phyloP scores from a whole-genome alignment of 108 stramenopile genomes.

The Chaetoceros tenuissimus region DNA sequence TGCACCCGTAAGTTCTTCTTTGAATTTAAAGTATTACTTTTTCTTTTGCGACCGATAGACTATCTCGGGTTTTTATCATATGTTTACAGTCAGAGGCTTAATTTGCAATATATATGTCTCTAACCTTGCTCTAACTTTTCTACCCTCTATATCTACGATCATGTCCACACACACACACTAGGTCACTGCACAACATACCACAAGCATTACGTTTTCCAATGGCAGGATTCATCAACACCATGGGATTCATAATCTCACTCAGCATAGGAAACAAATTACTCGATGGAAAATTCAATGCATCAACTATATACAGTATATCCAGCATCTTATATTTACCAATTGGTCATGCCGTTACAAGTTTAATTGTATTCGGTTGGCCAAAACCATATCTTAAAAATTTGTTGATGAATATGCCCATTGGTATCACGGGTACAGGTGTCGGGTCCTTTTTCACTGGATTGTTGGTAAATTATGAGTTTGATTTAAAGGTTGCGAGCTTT shows the following conservation, averaged over 20 bases:
- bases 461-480: conserved; percentile 56
- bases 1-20: neutral
- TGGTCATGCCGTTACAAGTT: conserved; percentile 46
- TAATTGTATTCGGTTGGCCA: conserved; percentile 85
- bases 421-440: conserved; percentile 68
- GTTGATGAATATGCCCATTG: conserved; percentile 71
- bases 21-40: neutral
- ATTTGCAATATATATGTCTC: too few species aligned
- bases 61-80: too few species aligned
- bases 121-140: too few species aligned
- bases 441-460: conserved; percentile 67
- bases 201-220: neutral
- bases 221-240: neutral
- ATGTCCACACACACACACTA: too few species aligned
- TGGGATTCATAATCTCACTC: neutral
- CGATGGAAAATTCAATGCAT: conserved; percentile 8
- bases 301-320: conserved; percentile 68
- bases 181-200: neutral
- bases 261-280: neutral
- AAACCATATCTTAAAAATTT: conserved; percentile 60
- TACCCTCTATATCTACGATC: too few species aligned
- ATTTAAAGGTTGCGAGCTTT: conserved; percentile 33
- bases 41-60: too few species aligned
- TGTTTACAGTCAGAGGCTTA: too few species aligned
- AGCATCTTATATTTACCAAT: conserved; percentile 75